Percentiles rank a stretch among this genome's conserved stretches.
Conservation (phyloP, 140 eudicot species). For the Cichorium intybus region DNA sequence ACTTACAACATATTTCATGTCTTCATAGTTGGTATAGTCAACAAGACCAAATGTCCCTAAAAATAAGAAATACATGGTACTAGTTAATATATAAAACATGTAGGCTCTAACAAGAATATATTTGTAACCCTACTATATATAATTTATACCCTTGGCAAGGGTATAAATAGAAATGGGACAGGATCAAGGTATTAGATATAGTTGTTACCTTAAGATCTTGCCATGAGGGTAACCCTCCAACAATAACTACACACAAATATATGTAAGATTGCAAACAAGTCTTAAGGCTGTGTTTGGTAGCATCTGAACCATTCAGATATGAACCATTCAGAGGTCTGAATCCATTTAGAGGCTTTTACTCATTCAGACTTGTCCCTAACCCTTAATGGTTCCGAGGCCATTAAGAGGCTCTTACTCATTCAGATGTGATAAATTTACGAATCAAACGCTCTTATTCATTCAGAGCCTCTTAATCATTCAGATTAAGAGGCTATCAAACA, state of each 20-base stretch:
- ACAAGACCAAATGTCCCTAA: conserved; percentile 92
- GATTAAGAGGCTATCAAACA: too few species aligned
- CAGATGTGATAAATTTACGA: too few species aligned
- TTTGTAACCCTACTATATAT: not conserved
- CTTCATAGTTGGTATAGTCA: conserved; percentile 85
- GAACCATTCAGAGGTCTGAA: too few species aligned
- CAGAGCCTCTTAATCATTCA: too few species aligned
- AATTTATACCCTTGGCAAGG: conserved; percentile 67
- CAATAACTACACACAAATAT: conserved; percentile 54
- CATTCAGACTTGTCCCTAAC: too few species aligned
- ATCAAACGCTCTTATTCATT: too few species aligned
- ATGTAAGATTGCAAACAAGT: not conserved
- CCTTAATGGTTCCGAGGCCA: too few species aligned
- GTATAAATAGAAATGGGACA: not conserved
- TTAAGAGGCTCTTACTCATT: too few species aligned
- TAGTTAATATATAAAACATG: conserved; percentile 1
- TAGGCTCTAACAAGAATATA: too few species aligned
- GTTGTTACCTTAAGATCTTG: conserved; percentile 85
- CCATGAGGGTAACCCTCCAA: conserved; percentile 97
- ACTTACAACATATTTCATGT: conserved; percentile 99
- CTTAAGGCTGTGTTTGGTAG: too few species aligned
- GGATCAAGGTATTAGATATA: not conserved
- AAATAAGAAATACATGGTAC: conserved; percentile 5
- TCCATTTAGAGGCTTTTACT: too few species aligned
- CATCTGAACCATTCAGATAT: too few species aligned